Percentiles rank a stretch among this genome's conserved stretches.
Conservation (phyloP, 2,329 filamentous ascomycete genomes). For the Nigrospora osmanthi region DNA sequence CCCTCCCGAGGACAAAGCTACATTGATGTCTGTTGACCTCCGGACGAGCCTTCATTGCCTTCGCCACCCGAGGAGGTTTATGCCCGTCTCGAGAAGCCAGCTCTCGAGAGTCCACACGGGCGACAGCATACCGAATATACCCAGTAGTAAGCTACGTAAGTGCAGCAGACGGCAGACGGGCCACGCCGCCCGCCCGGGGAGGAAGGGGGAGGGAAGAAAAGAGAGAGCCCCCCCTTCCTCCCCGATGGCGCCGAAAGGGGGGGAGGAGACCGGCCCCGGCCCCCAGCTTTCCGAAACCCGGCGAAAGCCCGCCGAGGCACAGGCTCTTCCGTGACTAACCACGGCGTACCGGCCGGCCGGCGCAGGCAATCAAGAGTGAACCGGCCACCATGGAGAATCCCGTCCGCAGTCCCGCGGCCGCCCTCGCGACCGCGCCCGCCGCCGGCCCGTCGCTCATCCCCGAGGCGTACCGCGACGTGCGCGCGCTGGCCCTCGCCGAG, state of each 20-base stretch:
- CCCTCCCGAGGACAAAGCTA: slow-evolving; percentile 23
- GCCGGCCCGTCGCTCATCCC: slow-evolving; percentile 39
- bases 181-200: too few relatives aligned
- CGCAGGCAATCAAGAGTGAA: too few relatives aligned
- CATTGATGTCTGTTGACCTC: slow-evolving; percentile 54
- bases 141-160: slow-evolving; percentile 26
- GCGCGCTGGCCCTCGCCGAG: slow-evolving; percentile 56
- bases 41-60: slow-evolving; percentile 48
- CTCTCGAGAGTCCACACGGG: slow-evolving; percentile 47
- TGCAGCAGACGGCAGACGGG: neutral
- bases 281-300: too few relatives aligned
- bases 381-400: too few relatives aligned
- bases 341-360: too few relatives aligned
- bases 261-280: too few relatives aligned
- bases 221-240: too few relatives aligned
- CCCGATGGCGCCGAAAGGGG: too few relatives aligned
- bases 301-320: too few relatives aligned
- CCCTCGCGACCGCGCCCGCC: neutral
- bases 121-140: slow-evolving; percentile 48
- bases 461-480: slow-evolving; percentile 47
- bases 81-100: slow-evolving; percentile 48
- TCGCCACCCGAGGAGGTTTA: slow-evolving; percentile 48
- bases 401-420: neutral
- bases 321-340: too few relatives aligned
- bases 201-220: too few relatives aligned